Evolutionary conservation across 345 rosid species (phyloP), one percentile per base, ranked within the genome.

Genomic region (Trapa bicornis): DNA sequence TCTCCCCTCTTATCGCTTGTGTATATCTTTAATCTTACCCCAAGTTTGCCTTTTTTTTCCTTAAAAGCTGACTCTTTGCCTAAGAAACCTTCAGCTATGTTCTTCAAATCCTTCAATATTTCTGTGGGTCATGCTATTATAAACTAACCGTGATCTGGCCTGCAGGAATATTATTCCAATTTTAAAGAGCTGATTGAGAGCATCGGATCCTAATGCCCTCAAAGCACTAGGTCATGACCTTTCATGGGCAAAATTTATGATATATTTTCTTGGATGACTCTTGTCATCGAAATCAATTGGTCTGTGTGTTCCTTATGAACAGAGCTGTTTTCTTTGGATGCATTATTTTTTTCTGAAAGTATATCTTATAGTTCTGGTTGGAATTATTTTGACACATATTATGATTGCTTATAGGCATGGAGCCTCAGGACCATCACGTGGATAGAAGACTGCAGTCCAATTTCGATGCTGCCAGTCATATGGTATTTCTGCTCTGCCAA

Each of bases 121-220:
- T 68, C 47, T 62, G 54, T 52, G 72, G 75, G 53, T 63, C 61
- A 65, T 78, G 67, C 68, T 79, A 22, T 69, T 74, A 54, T 71
- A 6, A 64, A 78, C 80, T 70, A 71, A 78, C 72, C 67, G 39
- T 71, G 74, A 78, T 81, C 75, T 80, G 83, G 83, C 73, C 76
- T 77, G 84, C 85, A 86, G 86, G 86, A 76, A 67, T 80, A 45
- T 65, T 72, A 66, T 72, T 74, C 83, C 73, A 74, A 73, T 81
- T 78, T 78, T 77, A 83, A 67, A 80, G 83, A 77, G 86, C 82
- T 77, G 87, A 76, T 83, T 78, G 84, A 80, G 81, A 80, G 76
- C 78, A 72, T 68, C 73, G 67, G 80, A 77, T 66, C 74, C 48
- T 72, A 72, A 74, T 80, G 78, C 77, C 80, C 78, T 77, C 85